These are phyloP conservation scores for Verticillium zaregamsianum DNA, from an alignment of 2,329 filamentous ascomycete species.

Conservation along the genomic window DNA sequence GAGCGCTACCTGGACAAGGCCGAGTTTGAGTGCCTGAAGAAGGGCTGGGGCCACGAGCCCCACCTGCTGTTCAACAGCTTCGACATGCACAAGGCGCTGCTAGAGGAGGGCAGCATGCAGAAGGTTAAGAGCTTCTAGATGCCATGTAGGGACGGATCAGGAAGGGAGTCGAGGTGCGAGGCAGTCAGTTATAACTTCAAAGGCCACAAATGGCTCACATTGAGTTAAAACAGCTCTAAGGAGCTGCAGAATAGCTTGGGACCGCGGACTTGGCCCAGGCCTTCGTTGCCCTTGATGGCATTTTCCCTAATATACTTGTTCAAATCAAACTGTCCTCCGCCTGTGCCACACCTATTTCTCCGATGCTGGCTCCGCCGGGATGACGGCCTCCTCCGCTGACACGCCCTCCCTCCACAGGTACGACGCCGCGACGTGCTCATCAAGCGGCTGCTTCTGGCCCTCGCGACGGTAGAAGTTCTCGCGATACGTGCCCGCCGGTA, in stretches of 20 bases:
- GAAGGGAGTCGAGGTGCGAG: neutral
- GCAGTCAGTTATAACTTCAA: neutral
- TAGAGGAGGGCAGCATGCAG: constrained; percentile 79
- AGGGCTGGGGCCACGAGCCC: constrained; percentile 87
- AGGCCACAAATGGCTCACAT: neutral
- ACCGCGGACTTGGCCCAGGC: neutral
- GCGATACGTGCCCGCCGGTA: constrained; percentile 54
- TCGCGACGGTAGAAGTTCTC: constrained; percentile 54
- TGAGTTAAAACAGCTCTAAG: neutral
- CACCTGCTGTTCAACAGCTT: constrained; percentile 83
- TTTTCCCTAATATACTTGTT: neutral
- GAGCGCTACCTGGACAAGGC: constrained; percentile 80
- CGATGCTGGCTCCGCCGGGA: constrained; percentile 12
- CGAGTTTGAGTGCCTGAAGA: constrained; percentile 78
- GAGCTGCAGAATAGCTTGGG: neutral
- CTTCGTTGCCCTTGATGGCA: neutral
- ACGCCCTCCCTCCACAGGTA: constrained; percentile 38
- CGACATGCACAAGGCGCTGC: constrained; percentile 81
- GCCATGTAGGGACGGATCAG: neutral
- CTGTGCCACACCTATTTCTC: neutral
- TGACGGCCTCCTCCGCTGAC: constrained; percentile 20
- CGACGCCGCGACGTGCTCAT: constrained; percentile 47
- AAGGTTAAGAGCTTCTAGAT: constrained; percentile 66
- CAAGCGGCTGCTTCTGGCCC: constrained; percentile 44
- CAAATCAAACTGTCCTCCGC: neutral